A percentile compares a stretch with the other conserved stretches of the same genome.
phyloP scores from a whole-genome alignment of 2,329 filamentous ascomycete genomes.

The Elsinoe perseae region DNA sequence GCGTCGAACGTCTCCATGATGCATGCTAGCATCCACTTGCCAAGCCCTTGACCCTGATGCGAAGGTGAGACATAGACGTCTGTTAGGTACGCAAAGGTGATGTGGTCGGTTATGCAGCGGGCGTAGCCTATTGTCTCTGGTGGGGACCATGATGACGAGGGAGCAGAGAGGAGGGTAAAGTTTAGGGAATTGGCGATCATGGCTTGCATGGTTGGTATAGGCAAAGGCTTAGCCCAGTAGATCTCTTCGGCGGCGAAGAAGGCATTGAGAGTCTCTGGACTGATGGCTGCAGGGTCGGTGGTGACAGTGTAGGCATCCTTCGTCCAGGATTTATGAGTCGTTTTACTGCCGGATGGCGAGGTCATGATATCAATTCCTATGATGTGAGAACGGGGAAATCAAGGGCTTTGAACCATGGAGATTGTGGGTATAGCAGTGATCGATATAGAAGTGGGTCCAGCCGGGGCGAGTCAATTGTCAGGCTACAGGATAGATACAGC shows the following conservation, averaged over 20 bases:
- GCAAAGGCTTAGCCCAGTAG: conserved; percentile 26
- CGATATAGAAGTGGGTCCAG: too few species aligned
- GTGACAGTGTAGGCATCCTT: not conserved
- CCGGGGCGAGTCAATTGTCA: too few species aligned
- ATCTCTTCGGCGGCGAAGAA: conserved; percentile 25
- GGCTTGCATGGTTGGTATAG: conserved; percentile 18
- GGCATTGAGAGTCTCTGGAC: not conserved
- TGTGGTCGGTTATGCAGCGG: conserved; percentile 24
- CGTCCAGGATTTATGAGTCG: not conserved
- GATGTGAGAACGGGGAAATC: not conserved
- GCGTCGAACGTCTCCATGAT: conserved; percentile 11
- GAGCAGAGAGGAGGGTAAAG: conserved; percentile 24
- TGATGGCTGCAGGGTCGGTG: not conserved
- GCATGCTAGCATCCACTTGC: conserved; percentile 23
- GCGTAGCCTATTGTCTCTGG: conserved; percentile 22
- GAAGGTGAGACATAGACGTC: conserved; percentile 23
- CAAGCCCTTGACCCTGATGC: conserved; percentile 20
- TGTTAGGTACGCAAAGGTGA: conserved; percentile 24
- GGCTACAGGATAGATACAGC: too few species aligned
- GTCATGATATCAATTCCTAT: not conserved
- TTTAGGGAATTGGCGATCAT: conserved; percentile 25
- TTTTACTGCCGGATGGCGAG: not conserved
- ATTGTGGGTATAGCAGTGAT: not conserved
- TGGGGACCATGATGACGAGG: conserved; percentile 17
- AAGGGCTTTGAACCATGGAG: not conserved